These are phyloP conservation scores for Calocera cornea DNA, from an alignment of 768 basidiomycete species.

Conservation along the genomic window DNA sequence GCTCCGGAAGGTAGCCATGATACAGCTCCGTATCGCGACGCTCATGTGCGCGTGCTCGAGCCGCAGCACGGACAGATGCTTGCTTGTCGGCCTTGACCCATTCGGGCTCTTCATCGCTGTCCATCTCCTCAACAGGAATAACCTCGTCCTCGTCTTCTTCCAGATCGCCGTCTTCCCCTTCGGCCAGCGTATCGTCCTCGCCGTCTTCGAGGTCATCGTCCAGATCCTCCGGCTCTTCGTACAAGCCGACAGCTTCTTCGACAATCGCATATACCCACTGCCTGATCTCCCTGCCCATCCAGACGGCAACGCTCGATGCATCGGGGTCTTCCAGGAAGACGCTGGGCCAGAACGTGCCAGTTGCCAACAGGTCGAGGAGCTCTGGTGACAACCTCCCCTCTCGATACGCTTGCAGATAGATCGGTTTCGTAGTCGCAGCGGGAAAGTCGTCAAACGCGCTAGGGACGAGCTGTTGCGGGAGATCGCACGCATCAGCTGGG, in stretches of 20 bases:
- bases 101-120: constrained; percentile 34
- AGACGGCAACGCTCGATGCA: constrained; percentile 47
- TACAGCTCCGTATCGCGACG: constrained; percentile 36
- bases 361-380: constrained; percentile 44
- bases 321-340: constrained; percentile 73
- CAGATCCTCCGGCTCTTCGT: constrained; percentile 21
- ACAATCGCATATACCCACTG: constrained; percentile 55
- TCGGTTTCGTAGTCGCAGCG: background rate
- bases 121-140: constrained; percentile 53
- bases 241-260: constrained; percentile 51
- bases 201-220: constrained; percentile 13
- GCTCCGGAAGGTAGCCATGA: constrained; percentile 19
- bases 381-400: constrained; percentile 42
- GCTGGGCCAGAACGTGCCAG: constrained; percentile 54
- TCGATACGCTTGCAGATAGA: constrained; percentile 52
- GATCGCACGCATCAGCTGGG: constrained; percentile 41
- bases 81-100: constrained; percentile 14
- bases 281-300: constrained; percentile 49
- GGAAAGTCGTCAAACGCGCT: constrained; percentile 6
- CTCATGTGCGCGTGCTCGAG: constrained; percentile 48
- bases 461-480: constrained; percentile 31
- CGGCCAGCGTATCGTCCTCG: constrained; percentile 15
- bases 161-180: constrained; percentile 29
- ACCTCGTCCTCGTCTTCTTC: constrained; percentile 30
- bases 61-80: constrained; percentile 30